phyloP scores from a whole-genome alignment of 257 asterid genomes.

The Penstemon newberryi region DNA sequence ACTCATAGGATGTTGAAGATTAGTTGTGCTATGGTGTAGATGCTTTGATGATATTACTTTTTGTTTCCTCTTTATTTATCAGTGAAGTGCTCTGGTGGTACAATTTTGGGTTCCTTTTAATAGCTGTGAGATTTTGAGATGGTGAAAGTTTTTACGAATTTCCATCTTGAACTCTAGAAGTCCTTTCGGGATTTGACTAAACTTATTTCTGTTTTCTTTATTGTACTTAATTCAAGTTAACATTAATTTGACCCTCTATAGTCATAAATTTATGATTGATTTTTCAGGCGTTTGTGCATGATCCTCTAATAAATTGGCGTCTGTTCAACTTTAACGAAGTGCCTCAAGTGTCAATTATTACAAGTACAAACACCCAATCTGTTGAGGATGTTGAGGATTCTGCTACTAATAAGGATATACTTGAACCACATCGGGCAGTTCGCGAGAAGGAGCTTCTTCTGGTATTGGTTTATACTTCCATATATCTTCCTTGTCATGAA shows the following conservation, averaged over 20 bases:
- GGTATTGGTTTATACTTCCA: conserved; percentile 38
- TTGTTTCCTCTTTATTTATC: not conserved
- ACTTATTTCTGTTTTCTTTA: not conserved
- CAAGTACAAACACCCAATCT: conserved; percentile 60
- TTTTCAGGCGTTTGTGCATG: conserved; percentile 96
- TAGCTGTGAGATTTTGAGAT: not conserved
- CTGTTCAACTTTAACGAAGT: conserved; percentile 97
- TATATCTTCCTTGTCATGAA: conserved; percentile 1
- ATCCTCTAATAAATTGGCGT: conserved; percentile 98
- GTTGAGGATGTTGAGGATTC: conserved; percentile 69
- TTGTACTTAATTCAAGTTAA: not conserved
- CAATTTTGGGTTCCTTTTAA: not conserved
- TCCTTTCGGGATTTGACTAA: not conserved
- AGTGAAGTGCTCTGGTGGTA: not conserved
- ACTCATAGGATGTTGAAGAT: not conserved
- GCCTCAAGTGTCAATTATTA: conserved; percentile 79
- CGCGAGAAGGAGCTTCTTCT: conserved; percentile 96
- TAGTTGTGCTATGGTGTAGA: not conserved
- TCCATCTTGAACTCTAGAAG: not conserved
- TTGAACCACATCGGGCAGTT: conserved; percentile 83
- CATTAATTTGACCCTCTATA: not conserved
- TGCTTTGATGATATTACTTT: no score
- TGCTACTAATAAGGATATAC: conserved; percentile 56
- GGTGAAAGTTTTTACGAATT: not conserved
- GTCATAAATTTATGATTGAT: not conserved